phyloP scores from a whole-genome alignment of 2,329 filamentous ascomycete genomes.

The Dactylonectria estremocensis region DNA sequence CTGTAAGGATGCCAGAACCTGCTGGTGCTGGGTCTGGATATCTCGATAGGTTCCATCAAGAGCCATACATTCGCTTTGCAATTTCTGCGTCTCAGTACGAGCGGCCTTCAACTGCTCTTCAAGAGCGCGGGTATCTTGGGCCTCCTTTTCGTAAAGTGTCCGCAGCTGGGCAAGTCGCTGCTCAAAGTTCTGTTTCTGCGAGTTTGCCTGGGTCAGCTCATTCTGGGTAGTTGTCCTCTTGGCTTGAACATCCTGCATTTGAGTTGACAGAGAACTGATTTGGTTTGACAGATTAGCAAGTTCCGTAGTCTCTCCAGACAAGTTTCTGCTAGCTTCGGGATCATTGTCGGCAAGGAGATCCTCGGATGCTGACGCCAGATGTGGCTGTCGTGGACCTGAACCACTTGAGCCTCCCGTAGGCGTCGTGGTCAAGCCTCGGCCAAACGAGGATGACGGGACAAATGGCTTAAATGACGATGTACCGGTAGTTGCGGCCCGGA shows the following conservation, averaged over 20 bases:
- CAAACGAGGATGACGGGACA: constrained; percentile 92
- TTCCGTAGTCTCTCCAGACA: constrained; percentile 91
- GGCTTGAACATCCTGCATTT: constrained; percentile 93
- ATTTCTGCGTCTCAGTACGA: constrained; percentile 84
- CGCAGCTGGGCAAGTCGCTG: constrained; percentile 88
- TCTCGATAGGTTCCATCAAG: constrained; percentile 87
- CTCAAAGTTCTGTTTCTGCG: constrained; percentile 95
- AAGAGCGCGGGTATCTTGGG: constrained; percentile 85
- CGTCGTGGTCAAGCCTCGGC: constrained; percentile 82
- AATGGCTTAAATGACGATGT: constrained; percentile 86
- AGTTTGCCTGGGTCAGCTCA: constrained; percentile 84
- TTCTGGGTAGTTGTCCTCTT: constrained; percentile 86
- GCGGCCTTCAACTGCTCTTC: constrained; percentile 86
- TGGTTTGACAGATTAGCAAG: constrained; percentile 97
- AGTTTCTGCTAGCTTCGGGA: constrained; percentile 87
- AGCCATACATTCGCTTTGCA: constrained; percentile 87
- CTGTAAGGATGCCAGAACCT: constrained; percentile 81
- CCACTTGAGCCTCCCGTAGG: constrained; percentile 74
- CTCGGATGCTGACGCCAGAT: constrained; percentile 72
- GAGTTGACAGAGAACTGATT: constrained; percentile 89
- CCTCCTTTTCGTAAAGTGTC: constrained; percentile 92
- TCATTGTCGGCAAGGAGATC: constrained; percentile 94
- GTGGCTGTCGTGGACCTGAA: constrained; percentile 51
- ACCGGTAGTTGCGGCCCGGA: constrained; percentile 63
- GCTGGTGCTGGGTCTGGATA: constrained; percentile 85